Evolutionary conservation across 2,329 filamentous ascomycete species (phyloP).

Genomic region (Pseudocercospora macadamiae): DNA sequence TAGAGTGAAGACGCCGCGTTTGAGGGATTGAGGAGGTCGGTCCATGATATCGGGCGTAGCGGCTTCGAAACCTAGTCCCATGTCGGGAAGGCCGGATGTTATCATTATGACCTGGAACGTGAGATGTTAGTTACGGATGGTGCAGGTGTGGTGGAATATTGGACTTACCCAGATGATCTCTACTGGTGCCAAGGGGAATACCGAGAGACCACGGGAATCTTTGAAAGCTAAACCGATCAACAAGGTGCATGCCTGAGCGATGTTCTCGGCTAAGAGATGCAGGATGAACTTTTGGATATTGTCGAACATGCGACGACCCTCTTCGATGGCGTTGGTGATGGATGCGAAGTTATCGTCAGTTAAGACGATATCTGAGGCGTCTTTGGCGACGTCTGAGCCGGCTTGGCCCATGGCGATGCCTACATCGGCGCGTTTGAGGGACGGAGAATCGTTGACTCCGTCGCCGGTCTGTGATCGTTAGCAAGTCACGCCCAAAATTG

Average conservation of each 20-base stretch:
- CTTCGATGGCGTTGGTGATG: conserved; percentile 79
- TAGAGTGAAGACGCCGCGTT: conserved; percentile 71
- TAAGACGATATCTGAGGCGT: conserved; percentile 79
- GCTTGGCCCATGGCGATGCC: conserved; percentile 87
- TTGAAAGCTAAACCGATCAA: conserved; percentile 81
- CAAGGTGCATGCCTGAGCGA: conserved; percentile 84
- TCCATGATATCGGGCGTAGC: conserved; percentile 76
- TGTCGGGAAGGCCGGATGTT: conserved; percentile 81
- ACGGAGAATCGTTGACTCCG: conserved; percentile 84
- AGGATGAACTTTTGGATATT: conserved; percentile 88
- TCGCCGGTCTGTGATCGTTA: conserved; percentile 67
- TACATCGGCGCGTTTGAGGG: conserved; percentile 77
- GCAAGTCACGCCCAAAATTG: no score
- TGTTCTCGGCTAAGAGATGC: conserved; percentile 91
- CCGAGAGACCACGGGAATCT: conserved; percentile 69
- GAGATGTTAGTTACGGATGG: no score
- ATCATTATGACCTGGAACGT: conserved; percentile 92
- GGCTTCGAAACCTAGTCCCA: conserved; percentile 79
- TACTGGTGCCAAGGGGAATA: conserved; percentile 82
- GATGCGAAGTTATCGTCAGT: conserved; percentile 88
- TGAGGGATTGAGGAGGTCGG: conserved; percentile 72
- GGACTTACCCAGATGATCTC: no score
- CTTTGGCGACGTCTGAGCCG: conserved; percentile 85
- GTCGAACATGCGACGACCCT: conserved; percentile 88
- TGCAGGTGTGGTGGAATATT: no score